These are phyloP conservation scores for Pilatotrama ljubarskyi DNA, from an alignment of 768 basidiomycete species.

Conservation along the genomic window DNA sequence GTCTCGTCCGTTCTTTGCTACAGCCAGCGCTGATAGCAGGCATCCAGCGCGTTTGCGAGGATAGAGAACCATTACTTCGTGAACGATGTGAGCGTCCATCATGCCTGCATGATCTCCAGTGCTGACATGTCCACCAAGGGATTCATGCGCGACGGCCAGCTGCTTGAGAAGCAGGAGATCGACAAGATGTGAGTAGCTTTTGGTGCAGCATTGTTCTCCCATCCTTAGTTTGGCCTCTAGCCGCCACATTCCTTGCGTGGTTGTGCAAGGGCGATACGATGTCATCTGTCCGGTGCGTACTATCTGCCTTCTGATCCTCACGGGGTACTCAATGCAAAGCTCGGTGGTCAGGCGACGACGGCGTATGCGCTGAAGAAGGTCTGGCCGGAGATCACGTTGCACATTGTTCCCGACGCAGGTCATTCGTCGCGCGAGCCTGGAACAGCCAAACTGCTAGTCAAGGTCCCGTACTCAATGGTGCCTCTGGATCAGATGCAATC, in stretches of 20 bases:
- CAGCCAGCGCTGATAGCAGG: not conserved
- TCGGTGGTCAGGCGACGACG: conserved; percentile 58
- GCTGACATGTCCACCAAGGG: conserved; percentile 46
- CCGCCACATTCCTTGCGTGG: conserved; percentile 81
- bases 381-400: conserved; percentile 77
- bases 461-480: conserved; percentile 46
- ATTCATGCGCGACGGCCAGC: conserved; percentile 86
- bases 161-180: conserved; percentile 80
- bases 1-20: too few species aligned
- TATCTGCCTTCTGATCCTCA: not conserved
- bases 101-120: not conserved
- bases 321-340: not conserved
- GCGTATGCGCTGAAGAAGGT: conserved; percentile 80
- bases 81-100: conserved; percentile 53
- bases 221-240: conserved; percentile 37
- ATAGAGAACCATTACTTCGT: conserved; percentile 94
- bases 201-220: not conserved
- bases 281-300: conserved; percentile 68
- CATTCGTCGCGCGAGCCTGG: conserved; percentile 81
- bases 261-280: conserved; percentile 88
- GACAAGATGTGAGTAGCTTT: conserved; percentile 71
- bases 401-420: conserved; percentile 83
- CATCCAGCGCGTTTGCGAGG: conserved; percentile 73
- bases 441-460: conserved; percentile 66
- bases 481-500: not conserved